Evolutionary conservation across 2,329 filamentous ascomycete genomes (phyloP), one percentile per base, ranked within the genome.

Genomic region (Rhinocladiella mackenziei): DNA sequence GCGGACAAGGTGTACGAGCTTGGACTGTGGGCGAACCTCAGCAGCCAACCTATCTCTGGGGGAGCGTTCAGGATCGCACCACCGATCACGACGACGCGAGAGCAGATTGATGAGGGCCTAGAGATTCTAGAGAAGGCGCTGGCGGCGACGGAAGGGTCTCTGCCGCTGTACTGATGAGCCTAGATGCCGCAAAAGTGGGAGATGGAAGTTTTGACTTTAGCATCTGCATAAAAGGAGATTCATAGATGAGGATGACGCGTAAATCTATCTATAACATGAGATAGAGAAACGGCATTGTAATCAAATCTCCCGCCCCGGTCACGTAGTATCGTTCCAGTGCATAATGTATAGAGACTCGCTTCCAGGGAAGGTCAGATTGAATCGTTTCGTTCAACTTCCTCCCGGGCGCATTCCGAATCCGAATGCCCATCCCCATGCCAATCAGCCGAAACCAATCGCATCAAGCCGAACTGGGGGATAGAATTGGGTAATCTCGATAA

Each of bases 11-110:
- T 75, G 43, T 71, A 71, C 37, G 68, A 71, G 30, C 56, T 75
- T 13, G 78, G 78, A 0, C 56, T 81, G 1, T 81, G 74, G 63
- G 74, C 74, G 3, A 80, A 81, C 56, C 47, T 82, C 20, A 71
- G 72, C 15, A 77, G 67, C 31, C 69, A 75, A 54, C 68, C 69
- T 5, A 73, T 69, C 34, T 78, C 80, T 58, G 71, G 73, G 0
- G 78, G 77, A 3, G 70, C 75, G 0, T 79, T 82, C 48, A 63
- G 78, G 8, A 73, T 82, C 37, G 78, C 77, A 4, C 78, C 77
- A 17, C 78, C 79, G 0, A 75, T 83, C 29, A 80, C 75, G 0
- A 73, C 81, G 5, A 71, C 71, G 0, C 65, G 66, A 18, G 65
- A 70, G 34, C 65, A 78, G 60, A 58, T 79, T 32, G 62, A 72